Evolutionary conservation across 768 basidiomycete genomes (phyloP), one percentile per base, ranked within the genome.

Genomic region (Hericium erinaceus): DNA sequence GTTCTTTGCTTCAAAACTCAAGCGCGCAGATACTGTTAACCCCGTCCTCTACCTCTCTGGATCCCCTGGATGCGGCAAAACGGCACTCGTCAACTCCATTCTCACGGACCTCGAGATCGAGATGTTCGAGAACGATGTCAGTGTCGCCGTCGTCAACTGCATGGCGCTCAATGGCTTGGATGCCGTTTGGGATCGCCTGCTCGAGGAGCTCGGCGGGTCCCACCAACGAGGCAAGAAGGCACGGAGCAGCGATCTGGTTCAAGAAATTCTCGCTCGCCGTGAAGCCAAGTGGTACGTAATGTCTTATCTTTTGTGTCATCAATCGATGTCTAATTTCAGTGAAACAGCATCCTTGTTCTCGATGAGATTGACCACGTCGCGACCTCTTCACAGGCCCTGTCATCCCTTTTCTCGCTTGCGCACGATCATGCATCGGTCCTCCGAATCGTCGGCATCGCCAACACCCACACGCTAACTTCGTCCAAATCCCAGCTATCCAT

Each of bases 1-100:
- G 4, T 85, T 87, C 66, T 66, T 82, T 22, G 67, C 70, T 28
- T 70, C 65, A 18, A 57, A 40, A 1, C 49, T 46, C 18, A 69
- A 48, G 64, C 67, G 48, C 65, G 65, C 18, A 64, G 64, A 24
- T 58, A 59, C 4, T 55, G 46, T 60, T 22, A 66, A 71, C 26
- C 74, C 81, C 10, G 77, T 81, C 46, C 75, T 95, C 58, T 98
- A 95, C 69, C 85, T 98, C 54, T 95, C 94, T 9, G 95, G 95
- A 9, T 83, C 92, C 1, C 93, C 94, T 3, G 95, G 95, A 1
- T 92, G 92, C 2, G 92, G 92, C 18, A 95, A 95, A 74, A 95
- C 91, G 1, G 92, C 91, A 0, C 74, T 95, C 3, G 81, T 93
- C 26, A 85, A 86, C 64, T 74, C 83, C 4, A 72, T 91, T 28